phyloP scores from a whole-genome alignment of 1,139 yeast species.

The Blastobotrys malaysiensis region DNA sequence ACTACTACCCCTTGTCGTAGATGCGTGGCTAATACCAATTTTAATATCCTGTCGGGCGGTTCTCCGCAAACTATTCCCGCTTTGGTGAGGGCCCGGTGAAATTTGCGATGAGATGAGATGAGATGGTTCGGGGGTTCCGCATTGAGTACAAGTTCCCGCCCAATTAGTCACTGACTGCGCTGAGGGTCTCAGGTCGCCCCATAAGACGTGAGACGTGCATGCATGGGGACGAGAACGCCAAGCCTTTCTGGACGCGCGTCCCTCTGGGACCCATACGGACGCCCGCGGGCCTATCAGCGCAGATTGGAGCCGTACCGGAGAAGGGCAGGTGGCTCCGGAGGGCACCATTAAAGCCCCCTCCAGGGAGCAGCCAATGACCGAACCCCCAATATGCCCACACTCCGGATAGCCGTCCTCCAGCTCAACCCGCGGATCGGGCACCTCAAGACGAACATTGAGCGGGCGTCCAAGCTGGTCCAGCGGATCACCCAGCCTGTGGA shows the following conservation, averaged over 20 bases:
- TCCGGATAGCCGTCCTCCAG: conserved; percentile 64
- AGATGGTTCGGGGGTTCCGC: not conserved
- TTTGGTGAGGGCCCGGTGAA: not conserved
- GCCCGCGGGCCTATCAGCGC: not conserved
- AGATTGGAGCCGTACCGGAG: not conserved
- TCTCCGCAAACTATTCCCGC: not conserved
- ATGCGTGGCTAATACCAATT: too few relatives aligned
- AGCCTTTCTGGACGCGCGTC: not conserved
- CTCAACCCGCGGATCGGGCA: conserved; percentile 61
- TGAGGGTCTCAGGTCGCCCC: not conserved
- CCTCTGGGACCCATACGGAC: not conserved
- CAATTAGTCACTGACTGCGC: not conserved
- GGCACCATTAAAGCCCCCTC: not conserved
- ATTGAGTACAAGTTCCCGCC: not conserved
- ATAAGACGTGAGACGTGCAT: not conserved
- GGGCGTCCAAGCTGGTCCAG: conserved; percentile 42
- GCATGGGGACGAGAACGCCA: not conserved
- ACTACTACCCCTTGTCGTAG: too few relatives aligned
- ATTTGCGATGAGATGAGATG: not conserved
- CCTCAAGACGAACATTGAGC: conserved; percentile 47
- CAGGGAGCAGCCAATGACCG: not conserved
- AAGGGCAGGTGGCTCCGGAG: not conserved
- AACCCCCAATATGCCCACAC: conserved; percentile 24
- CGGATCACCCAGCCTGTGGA: conserved; percentile 30
- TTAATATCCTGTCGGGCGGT: too few relatives aligned